Base-by-base conservation (phyloP, 768 basidiomycete genomes). In the Chalciporus pseudorubinellus region DNA sequence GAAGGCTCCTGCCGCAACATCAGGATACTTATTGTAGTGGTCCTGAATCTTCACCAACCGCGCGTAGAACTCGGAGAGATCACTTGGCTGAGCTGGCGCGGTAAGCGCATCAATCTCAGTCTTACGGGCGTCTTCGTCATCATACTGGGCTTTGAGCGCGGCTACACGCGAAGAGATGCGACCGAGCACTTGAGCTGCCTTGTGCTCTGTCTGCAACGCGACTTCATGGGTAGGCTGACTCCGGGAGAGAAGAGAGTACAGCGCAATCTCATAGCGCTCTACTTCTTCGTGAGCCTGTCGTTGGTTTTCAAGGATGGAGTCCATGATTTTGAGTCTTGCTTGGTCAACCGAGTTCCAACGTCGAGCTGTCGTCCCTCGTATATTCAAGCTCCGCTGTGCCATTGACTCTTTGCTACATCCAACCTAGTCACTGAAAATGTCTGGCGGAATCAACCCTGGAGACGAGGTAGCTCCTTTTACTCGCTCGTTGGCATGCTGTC, bases 11-110 rank as follows among this genome's bases (percentile, higher is more conserved):
- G 85, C 77, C 64, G 81, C 79, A 72, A 88, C 77, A 74, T 95
- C 89, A 75, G 94, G 94, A 79, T 98, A 94, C 77, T 92, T 92
- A 73, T 80, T 81, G 79, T 98, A 86, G 81, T 95, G 92, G 68
- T 95, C 93, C 75, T 95, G 92, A 72, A 98, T 85, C 81, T 90
- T 93, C 66, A 84, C 86, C 78, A 98, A 85, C 75, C 97, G 87
- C 70, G 86, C 77, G 75, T 99, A 98, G 76, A 99, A 99, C 71
- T 95, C 92, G 42, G 87, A 84, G 46, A 98, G 78, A 72, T 98
- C 82, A 70, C 83, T 81, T 42, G 79, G 79, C 59, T 81, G 77
- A 4, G 73, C 55, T 14, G 82, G 71, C 11, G 80, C 75, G 33
- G 88, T 86, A 6, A 92, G 71, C 12, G 76, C 59, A 39, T 85